Evolutionary conservation across 306 rosid genomes (phyloP).

Genomic region (Calophaca sinica): DNA sequence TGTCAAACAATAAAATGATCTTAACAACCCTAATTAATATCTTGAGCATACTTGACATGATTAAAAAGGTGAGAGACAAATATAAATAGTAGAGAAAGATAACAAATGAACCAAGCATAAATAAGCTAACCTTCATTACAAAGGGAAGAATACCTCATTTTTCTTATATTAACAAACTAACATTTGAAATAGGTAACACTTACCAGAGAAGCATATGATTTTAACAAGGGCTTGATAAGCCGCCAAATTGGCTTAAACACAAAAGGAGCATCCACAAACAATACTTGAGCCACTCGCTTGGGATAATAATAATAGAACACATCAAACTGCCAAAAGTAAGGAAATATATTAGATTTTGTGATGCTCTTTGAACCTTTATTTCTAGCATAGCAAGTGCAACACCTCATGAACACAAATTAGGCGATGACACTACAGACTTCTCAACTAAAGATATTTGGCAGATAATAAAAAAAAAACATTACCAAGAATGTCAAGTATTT

Average conservation of each 20-base stretch:
- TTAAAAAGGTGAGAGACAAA: neutral
- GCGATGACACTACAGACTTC: conserved; percentile 12
- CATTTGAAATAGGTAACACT: conserved; percentile 25
- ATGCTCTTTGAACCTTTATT: conserved; percentile 15
- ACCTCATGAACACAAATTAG: conserved; percentile 16
- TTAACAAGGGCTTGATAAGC: conserved; percentile 77
- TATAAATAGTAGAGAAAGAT: conserved; percentile 31
- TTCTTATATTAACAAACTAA: conserved; percentile 32
- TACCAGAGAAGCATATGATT: conserved; percentile 89
- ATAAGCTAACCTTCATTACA: conserved; percentile 8
- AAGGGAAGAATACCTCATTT: neutral
- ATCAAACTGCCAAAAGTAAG: conserved; percentile 73
- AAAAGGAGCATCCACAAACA: conserved; percentile 89
- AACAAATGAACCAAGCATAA: neutral
- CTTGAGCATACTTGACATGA: conserved; percentile 1
- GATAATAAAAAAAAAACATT: conserved; percentile 39
- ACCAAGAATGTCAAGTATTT: conserved; percentile 82
- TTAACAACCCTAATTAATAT: conserved; percentile 17
- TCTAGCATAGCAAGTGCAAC: conserved; percentile 13
- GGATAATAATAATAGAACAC: conserved; percentile 90
- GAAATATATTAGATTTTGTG: conserved; percentile 34
- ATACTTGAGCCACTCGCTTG: conserved; percentile 76
- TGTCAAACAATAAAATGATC: neutral
- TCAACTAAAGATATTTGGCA: conserved; percentile 29
- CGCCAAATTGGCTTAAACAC: conserved; percentile 92